A percentile compares a stretch with the other conserved stretches of the same genome.
phyloP scores from a whole-genome alignment of 2,329 filamentous ascomycete genomes.

The Clonostachys rosea region DNA sequence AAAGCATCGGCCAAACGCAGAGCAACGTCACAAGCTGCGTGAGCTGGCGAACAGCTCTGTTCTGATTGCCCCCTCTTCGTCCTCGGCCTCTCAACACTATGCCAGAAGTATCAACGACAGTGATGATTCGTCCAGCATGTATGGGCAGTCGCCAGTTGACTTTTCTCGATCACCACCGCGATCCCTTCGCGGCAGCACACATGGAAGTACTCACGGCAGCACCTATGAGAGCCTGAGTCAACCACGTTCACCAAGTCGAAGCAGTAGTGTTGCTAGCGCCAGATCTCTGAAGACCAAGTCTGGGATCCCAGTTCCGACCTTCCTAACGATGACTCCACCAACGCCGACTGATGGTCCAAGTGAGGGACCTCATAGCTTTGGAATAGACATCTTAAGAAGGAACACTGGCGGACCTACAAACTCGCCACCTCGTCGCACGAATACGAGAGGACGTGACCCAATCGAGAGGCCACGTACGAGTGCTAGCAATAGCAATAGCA shows the following conservation, averaged over 20 bases:
- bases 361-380: slow-evolving; percentile 11
- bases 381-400: slow-evolving; percentile 19
- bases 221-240: slow-evolving; percentile 41
- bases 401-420: slow-evolving; percentile 19
- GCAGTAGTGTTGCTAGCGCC: slow-evolving; percentile 46
- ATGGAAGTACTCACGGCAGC: slow-evolving; percentile 38
- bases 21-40: slow-evolving; percentile 73
- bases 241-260: slow-evolving; percentile 41
- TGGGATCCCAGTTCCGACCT: slow-evolving; percentile 30
- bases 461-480: slow-evolving; percentile 11
- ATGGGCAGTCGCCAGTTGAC: slow-evolving; percentile 48
- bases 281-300: slow-evolving; percentile 28
- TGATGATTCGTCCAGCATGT: slow-evolving; percentile 52
- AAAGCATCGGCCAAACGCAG: slow-evolving; percentile 76
- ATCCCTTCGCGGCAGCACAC: slow-evolving; percentile 42
- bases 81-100: slow-evolving; percentile 25
- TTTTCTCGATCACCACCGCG: slow-evolving; percentile 55
- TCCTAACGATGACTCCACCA: slow-evolving; percentile 46
- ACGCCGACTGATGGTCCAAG: slow-evolving; percentile 25
- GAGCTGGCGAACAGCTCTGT: slow-evolving; percentile 79
- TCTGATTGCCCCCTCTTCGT: slow-evolving; percentile 46
- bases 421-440: neutral
- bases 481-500: slow-evolving; percentile 25
- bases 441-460: slow-evolving; percentile 5
- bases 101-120: slow-evolving; percentile 42